Evolutionary conservation across 2,329 filamentous ascomycete genomes (phyloP).

Genomic region (Talaromyces rugulosus): DNA sequence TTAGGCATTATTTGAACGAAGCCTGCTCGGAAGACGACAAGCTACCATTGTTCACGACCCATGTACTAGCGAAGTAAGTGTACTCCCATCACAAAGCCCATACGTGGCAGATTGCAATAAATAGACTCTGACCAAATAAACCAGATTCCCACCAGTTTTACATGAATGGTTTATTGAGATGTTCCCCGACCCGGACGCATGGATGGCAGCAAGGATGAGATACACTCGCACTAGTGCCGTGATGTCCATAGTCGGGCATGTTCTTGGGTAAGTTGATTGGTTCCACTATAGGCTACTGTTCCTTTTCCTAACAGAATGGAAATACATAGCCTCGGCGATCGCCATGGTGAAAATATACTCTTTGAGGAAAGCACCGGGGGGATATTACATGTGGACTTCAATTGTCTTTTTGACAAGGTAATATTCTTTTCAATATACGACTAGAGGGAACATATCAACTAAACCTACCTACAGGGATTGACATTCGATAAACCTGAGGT

Average conservation of each 20-base stretch:
- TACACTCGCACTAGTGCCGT: constrained; percentile 95
- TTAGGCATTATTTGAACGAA: constrained; percentile 60
- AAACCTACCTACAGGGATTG: constrained; percentile 51
- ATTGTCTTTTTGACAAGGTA: constrained; percentile 93
- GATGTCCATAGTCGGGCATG: constrained; percentile 99
- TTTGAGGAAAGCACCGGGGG: constrained; percentile 92
- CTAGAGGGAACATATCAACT: background rate
- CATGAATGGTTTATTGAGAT: constrained; percentile 94
- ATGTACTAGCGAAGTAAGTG: constrained; percentile 46
- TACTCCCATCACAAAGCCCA: background rate
- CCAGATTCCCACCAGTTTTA: constrained; percentile 74
- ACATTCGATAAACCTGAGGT: constrained; percentile 93
- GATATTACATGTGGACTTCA: constrained; percentile 97
- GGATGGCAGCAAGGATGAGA: constrained; percentile 82
- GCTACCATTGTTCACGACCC: constrained; percentile 66
- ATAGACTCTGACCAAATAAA: constrained; percentile 10
- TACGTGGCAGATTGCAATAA: background rate
- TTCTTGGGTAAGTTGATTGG: constrained; percentile 57
- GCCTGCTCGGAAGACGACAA: constrained; percentile 61
- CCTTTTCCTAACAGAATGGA: constrained; percentile 5
- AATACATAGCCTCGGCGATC: constrained; percentile 67
- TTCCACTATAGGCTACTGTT: background rate
- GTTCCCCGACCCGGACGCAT: constrained; percentile 86
- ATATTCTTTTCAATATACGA: constrained; percentile 13
- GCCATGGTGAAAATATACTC: constrained; percentile 95